Evolutionary conservation across 2,329 filamentous ascomycete genomes (phyloP).

Genomic region (Alternaria sp.): DNA sequence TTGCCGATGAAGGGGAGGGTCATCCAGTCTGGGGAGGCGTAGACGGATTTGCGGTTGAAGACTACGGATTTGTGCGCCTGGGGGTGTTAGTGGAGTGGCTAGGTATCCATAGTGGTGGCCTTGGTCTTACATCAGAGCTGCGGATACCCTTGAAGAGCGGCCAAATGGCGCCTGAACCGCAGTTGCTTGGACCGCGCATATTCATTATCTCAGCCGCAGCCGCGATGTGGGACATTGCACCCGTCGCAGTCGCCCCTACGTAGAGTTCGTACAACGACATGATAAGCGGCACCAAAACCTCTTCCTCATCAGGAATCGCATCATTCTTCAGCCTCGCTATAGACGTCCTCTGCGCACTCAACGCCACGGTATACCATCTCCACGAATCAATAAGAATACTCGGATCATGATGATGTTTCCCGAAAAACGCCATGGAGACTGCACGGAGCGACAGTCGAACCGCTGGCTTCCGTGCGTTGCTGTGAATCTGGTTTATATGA

Average conservation of each 20-base stretch:
- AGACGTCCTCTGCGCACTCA: slow-evolving; percentile 33
- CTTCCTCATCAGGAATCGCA: slow-evolving; percentile 35
- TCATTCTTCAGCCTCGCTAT: slow-evolving; percentile 21
- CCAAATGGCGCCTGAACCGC: slow-evolving; percentile 28
- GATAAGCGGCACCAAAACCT: slow-evolving; percentile 39
- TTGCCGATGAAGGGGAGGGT: slow-evolving; percentile 33
- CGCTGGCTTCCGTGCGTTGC: slow-evolving; percentile 28
- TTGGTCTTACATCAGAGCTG: slow-evolving; percentile 34
- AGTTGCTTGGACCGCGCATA: slow-evolving; percentile 39
- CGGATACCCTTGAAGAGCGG: slow-evolving; percentile 40
- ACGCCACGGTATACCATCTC: slow-evolving; percentile 40
- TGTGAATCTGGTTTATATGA: slow-evolving; percentile 27
- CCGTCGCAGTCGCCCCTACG: slow-evolving; percentile 35
- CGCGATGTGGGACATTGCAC: slow-evolving; percentile 37
- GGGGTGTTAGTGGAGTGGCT: slow-evolving; percentile 10
- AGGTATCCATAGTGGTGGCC: rapidly evolving
- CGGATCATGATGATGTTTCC: slow-evolving; percentile 36
- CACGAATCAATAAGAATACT: slow-evolving; percentile 40
- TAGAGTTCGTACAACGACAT: slow-evolving; percentile 40
- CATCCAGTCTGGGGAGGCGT: slow-evolving; percentile 38
- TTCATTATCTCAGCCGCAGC: slow-evolving; percentile 39
- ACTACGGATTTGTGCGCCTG: slow-evolving; percentile 37
- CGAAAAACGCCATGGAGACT: slow-evolving; percentile 43
- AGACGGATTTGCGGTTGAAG: slow-evolving; percentile 36
- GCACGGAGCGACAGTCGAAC: slow-evolving; percentile 40